Evolutionary conservation across 169 alveolate genomes (phyloP).

Genomic region (Plasmodium ovale): DNA sequence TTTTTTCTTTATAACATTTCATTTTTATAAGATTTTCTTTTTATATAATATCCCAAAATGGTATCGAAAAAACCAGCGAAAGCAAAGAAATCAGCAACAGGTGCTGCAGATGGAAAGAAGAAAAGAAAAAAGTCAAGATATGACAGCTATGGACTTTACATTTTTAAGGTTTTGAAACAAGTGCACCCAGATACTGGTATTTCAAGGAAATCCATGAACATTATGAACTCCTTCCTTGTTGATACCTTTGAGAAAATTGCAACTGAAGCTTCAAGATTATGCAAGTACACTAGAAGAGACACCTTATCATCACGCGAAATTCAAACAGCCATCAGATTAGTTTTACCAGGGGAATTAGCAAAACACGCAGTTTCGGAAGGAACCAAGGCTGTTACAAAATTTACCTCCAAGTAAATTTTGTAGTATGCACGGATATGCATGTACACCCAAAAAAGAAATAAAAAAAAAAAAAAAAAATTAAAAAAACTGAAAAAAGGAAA

Average conservation of each 20-base stretch:
- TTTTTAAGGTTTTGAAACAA: constrained; percentile 95
- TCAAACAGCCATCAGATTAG: constrained; percentile 99
- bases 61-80: constrained; percentile 72
- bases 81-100: constrained; percentile 77
- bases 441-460: neutral
- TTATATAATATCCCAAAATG: constrained; percentile 39
- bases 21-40: neutral
- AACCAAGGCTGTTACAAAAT: constrained; percentile 99
- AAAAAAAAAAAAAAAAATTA: neutral
- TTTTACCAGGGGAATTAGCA: constrained; percentile 99
- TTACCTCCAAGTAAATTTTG: constrained; percentile 90
- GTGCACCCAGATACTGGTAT: constrained; percentile 98
- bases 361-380: constrained; percentile 99
- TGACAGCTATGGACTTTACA: constrained; percentile 87
- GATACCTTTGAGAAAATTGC: constrained; percentile 97
- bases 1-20: constrained; percentile 19
- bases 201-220: constrained; percentile 96
- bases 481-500: neutral
- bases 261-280: constrained; percentile 95
- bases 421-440: neutral
- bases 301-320: constrained; percentile 98
- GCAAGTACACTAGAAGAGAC: constrained; percentile 95
- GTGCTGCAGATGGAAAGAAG: constrained; percentile 78
- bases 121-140: constrained; percentile 71
- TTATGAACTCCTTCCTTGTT: constrained; percentile 96